These are phyloP conservation scores for Verticillium isaacii DNA, from an alignment of 2,329 filamentous ascomycete genomes.

Conservation along the genomic window DNA sequence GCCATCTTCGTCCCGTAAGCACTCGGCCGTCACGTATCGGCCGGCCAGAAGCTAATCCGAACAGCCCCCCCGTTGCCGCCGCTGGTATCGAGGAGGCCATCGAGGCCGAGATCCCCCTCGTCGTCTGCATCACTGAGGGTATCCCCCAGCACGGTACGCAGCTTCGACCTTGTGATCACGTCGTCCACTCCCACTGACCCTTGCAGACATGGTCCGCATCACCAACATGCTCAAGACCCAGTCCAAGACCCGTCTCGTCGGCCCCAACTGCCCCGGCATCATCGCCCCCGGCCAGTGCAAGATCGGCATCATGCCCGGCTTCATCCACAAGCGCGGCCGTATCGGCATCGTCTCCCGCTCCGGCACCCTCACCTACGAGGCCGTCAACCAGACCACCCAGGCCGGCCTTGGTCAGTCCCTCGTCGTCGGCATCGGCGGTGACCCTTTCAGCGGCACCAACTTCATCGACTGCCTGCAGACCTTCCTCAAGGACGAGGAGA, in stretches of 20 bases:
- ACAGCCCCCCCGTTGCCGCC: constrained; percentile 82
- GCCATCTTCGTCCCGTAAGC: constrained; percentile 93
- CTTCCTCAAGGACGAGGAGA: constrained; percentile 93
- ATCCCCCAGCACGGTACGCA: constrained; percentile 88
- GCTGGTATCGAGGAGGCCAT: constrained; percentile 96
- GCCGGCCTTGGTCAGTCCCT: constrained; percentile 95
- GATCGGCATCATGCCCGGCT: constrained; percentile 99
- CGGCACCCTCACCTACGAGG: constrained; percentile 97
- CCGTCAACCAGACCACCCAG: constrained; percentile 96
- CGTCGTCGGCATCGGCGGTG: constrained; percentile 95
- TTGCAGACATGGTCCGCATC: constrained; percentile 93
- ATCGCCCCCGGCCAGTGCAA: constrained; percentile 97
- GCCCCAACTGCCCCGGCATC: constrained; percentile 97
- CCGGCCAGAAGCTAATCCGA: not conserved
- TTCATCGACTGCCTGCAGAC: constrained; percentile 99
- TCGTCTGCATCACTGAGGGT: constrained; percentile 97
- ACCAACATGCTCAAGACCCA: constrained; percentile 97
- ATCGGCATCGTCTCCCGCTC: constrained; percentile 98
- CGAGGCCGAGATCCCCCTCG: constrained; percentile 84
- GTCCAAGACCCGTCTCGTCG: constrained; percentile 92
- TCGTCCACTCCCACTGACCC: constrained; percentile 3
- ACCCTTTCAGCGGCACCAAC: constrained; percentile 98
- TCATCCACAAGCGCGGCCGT: constrained; percentile 99
- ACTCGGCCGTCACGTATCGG: constrained; percentile 43
- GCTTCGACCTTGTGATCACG: constrained; percentile 2